A percentile compares a stretch with the other conserved stretches of the same genome.
Evolutionary conservation across 495 filamentous ascomycete species (phyloP).

Genomic region (Neurospora pannonica): DNA sequence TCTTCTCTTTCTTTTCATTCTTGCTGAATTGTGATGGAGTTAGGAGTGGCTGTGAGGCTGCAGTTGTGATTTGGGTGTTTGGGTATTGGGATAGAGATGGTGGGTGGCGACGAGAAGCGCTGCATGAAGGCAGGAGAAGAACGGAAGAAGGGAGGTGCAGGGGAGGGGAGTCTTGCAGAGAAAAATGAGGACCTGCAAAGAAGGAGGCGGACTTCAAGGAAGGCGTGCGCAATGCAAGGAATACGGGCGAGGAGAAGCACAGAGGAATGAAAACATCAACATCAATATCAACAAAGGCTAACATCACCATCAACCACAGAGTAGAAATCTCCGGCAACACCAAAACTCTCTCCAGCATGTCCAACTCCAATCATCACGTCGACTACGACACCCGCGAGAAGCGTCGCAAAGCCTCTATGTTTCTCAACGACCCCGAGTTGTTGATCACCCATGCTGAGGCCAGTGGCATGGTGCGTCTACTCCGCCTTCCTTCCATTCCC

Average conservation of each 20-base stretch:
- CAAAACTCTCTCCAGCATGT: not conserved
- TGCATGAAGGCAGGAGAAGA: not conserved
- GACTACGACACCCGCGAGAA: slow-evolving; percentile 24
- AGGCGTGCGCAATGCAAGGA: not conserved
- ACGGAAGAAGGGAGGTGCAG: not conserved
- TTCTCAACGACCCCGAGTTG: slow-evolving; percentile 41
- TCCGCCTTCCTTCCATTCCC: too few species aligned
- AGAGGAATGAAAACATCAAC: not conserved
- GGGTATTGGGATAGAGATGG: not conserved
- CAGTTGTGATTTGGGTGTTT: not conserved
- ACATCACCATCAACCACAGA: not conserved
- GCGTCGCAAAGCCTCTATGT: slow-evolving; percentile 32
- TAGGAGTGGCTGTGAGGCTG: not conserved
- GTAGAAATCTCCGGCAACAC: not conserved
- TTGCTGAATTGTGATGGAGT: too few species aligned
- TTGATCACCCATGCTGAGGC: slow-evolving; percentile 44
- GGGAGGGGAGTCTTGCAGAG: not conserved
- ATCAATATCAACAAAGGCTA: not conserved
- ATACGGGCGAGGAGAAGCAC: not conserved
- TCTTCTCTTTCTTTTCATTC: not conserved
- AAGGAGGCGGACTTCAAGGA: not conserved
- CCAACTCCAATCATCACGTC: slow-evolving; percentile 3
- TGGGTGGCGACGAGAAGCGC: not conserved
- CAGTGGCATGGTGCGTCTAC: slow-evolving; percentile 36
- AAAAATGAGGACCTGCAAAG: not conserved